phyloP scores from a whole-genome alignment of 2,329 filamentous ascomycete genomes.

The Microdochium trichocladiopsis region DNA sequence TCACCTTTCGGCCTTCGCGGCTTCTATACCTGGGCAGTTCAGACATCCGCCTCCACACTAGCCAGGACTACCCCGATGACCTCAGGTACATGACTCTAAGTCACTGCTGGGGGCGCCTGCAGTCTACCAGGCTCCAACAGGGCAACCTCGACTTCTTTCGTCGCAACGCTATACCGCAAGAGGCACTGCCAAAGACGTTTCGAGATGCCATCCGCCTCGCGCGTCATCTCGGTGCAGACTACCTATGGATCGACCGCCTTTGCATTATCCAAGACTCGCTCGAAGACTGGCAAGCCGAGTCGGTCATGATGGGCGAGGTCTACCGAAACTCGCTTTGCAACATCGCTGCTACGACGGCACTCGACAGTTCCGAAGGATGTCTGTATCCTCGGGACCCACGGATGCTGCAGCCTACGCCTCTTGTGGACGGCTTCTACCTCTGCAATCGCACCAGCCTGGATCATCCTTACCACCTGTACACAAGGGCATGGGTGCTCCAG shows the following conservation, averaged over 20 bases:
- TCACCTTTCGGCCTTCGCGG: too few relatives aligned
- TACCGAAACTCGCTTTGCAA: not conserved
- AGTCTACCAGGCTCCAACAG: too few relatives aligned
- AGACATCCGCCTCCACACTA: too few relatives aligned
- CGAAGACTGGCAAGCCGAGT: slow-evolving; percentile 8
- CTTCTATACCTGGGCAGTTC: too few relatives aligned
- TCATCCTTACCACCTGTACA: slow-evolving; percentile 2
- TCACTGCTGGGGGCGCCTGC: too few relatives aligned
- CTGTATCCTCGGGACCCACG: not conserved
- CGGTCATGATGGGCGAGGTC: slow-evolving; percentile 4
- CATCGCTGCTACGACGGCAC: not conserved
- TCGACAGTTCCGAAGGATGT: not conserved
- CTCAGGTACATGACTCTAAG: too few relatives aligned
- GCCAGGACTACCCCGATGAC: too few relatives aligned
- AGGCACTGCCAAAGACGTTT: slow-evolving; percentile 7
- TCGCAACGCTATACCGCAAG: too few relatives aligned
- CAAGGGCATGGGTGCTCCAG: slow-evolving; percentile 12
- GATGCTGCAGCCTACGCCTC: not conserved
- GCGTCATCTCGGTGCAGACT: slow-evolving; percentile 7
- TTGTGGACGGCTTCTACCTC: not conserved
- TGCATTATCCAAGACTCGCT: slow-evolving; percentile 13
- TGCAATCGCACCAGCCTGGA: not conserved
- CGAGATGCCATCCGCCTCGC: slow-evolving; percentile 8
- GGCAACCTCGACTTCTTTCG: too few relatives aligned
- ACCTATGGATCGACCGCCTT: slow-evolving; percentile 15